Evolutionary conservation across 1,139 yeast genomes (phyloP).

Genomic region (Saccharomyces hybrid): DNA sequence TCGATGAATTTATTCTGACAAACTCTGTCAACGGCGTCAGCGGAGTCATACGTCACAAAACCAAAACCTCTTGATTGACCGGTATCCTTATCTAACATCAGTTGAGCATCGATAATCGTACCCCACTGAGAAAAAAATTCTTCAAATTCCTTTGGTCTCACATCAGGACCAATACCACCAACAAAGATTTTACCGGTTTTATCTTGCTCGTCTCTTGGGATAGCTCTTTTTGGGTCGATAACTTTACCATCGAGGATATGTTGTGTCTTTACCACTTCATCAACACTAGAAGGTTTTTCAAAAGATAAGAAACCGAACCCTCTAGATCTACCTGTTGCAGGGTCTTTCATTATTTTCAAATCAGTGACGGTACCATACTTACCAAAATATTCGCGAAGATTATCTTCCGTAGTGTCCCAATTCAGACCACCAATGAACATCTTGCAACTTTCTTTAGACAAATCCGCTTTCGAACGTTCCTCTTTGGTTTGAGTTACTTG

Average conservation of each 20-base stretch:
- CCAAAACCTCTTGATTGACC: constrained; percentile 98
- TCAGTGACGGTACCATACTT: constrained; percentile 89
- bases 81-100: constrained; percentile 96
- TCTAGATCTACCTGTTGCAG: constrained; percentile 82
- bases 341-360: constrained; percentile 91
- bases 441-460: constrained; percentile 61
- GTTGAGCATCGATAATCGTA: constrained; percentile 89
- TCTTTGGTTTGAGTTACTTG: background rate
- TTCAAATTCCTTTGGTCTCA: constrained; percentile 85
- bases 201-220: constrained; percentile 97
- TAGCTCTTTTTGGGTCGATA: constrained; percentile 96
- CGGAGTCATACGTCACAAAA: constrained; percentile 91
- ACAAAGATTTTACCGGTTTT: constrained; percentile 96
- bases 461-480: constrained; percentile 34
- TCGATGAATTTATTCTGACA: constrained; percentile 76
- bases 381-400: constrained; percentile 70
- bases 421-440: constrained; percentile 98
- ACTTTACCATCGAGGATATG: constrained; percentile 94
- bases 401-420: constrained; percentile 96
- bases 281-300: constrained; percentile 74
- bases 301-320: constrained; percentile 96
- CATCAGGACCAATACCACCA: constrained; percentile 96
- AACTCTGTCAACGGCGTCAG: constrained; percentile 90
- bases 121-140: constrained; percentile 87
- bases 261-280: constrained; percentile 77